A percentile compares a stretch with the other conserved stretches of the same genome.
phyloP scores from a whole-genome alignment of 495 filamentous ascomycete genomes.

The Letharia columbiana region DNA sequence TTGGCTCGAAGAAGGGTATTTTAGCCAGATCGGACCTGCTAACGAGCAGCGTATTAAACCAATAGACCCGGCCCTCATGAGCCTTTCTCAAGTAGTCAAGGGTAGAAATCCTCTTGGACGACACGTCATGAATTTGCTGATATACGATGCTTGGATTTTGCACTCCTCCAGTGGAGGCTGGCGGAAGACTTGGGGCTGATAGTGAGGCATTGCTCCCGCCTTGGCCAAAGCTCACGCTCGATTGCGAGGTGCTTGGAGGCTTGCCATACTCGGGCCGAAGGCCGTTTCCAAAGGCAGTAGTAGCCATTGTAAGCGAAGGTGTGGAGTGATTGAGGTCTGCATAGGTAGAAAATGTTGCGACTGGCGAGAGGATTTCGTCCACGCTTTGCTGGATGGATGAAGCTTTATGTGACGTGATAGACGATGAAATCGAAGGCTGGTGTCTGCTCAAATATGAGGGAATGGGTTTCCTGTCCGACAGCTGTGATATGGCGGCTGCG shows the following conservation, averaged over 20 bases:
- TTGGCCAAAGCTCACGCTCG: constrained; percentile 20
- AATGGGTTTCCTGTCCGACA: constrained; percentile 11
- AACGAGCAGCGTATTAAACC: constrained; percentile 95
- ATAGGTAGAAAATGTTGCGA: constrained; percentile 11
- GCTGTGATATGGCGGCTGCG: constrained; percentile 6
- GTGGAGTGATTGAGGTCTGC: constrained; percentile 14
- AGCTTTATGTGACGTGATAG: constrained; percentile 7
- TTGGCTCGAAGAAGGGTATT: constrained; percentile 75
- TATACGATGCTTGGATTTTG: constrained; percentile 60
- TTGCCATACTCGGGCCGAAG: constrained; percentile 16
- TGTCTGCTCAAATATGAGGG: constrained; percentile 11
- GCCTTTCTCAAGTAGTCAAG: constrained; percentile 87
- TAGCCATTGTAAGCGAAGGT: constrained; percentile 19
- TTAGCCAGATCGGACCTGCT: constrained; percentile 69
- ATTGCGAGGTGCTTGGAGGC: constrained; percentile 20
- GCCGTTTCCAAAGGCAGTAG: constrained; percentile 17
- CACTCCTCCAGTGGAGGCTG: constrained; percentile 32
- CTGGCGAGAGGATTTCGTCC: constrained; percentile 10
- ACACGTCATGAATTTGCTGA: constrained; percentile 81
- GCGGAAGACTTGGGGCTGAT: constrained; percentile 20
- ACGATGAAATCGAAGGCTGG: constrained; percentile 8
- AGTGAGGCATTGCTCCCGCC: constrained; percentile 17
- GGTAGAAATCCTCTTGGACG: constrained; percentile 91
- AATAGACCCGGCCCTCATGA: constrained; percentile 88
- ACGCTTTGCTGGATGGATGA: constrained; percentile 12